Base-by-base conservation (phyloP, 2,329 filamentous ascomycete genomes). In the Diaporthe destruens region DNA sequence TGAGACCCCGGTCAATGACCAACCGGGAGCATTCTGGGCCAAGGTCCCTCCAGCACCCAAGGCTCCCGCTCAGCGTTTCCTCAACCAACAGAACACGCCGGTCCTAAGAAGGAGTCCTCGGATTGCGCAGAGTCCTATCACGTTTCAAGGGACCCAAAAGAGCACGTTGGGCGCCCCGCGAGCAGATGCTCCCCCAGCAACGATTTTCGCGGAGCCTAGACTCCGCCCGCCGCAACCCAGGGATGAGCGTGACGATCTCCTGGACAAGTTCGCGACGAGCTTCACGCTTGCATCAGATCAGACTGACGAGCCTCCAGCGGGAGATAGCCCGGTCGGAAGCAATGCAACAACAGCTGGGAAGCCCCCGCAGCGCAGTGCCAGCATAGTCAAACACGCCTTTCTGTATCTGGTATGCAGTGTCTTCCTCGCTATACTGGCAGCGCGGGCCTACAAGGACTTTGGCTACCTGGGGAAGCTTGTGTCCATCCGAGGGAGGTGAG, bases 21-120 rank as follows among this genome's bases (percentile, higher is more conserved):
- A 85, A 55, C 75, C 82, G 18, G 85, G 83, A 1, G 89, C 91
- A 1, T 94, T 95, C 78, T 92, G 90, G 85, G 92, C 90, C 81
- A 90, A 88, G 72, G 87, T 94, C 3, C 93, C 93, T 5, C 86
- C 91, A 0, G 91, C 92, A 1, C 93, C 93, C 18, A 88, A 87
- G 18, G 88, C 87, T n/a, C 91, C 91, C 29, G 90, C 91, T 2
- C 88, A 90, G 53, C 85, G 86, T 55, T 80, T 90, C 8, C 86
- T 89, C 42, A 93, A 92, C 73, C 91, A 91, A 1, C 87, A 88
- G 6, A 89, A 87, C 73, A 84, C 86, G 47, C 87, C 89, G 0
- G 81, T 87, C 1, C 82, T 91, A 34, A 83, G 84, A 68, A 85
- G 78, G 77, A 87, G 80, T 76, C 85, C 78, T 53, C 85, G 74